These are phyloP conservation scores for Salix exigua DNA, from an alignment of 345 rosid species.

Conservation along the genomic window DNA sequence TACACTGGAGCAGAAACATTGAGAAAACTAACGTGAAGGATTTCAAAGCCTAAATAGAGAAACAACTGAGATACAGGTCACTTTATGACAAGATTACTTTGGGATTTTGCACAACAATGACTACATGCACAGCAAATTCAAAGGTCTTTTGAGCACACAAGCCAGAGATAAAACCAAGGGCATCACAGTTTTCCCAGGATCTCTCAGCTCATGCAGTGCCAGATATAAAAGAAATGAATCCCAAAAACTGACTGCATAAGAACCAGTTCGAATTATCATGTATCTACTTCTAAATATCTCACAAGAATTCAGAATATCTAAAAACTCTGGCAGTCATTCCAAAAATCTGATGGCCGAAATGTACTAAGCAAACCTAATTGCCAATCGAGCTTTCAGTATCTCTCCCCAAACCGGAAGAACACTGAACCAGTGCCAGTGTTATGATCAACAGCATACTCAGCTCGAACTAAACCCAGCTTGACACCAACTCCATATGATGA, in stretches of 20 bases:
- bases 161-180: not conserved
- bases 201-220: not conserved
- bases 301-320: not conserved
- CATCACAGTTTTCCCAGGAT: slow-evolving; percentile 1
- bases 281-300: slow-evolving; percentile 16
- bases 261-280: slow-evolving; percentile 8
- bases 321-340: not conserved
- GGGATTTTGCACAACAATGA: slow-evolving; percentile 1
- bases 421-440: slow-evolving; percentile 80
- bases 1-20: too few relatives aligned
- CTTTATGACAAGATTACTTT: not conserved
- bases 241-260: slow-evolving; percentile 1
- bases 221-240: not conserved
- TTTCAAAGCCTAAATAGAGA: not conserved
- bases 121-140: not conserved
- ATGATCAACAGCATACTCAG: slow-evolving; percentile 95
- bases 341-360: slow-evolving; percentile 12
- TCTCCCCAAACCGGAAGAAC: slow-evolving; percentile 94
- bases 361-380: slow-evolving; percentile 8
- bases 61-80: too few relatives aligned
- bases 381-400: slow-evolving; percentile 44
- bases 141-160: not conserved
- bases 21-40: not conserved
- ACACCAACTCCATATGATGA: slow-evolving; percentile 87
- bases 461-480: slow-evolving; percentile 84